Evolutionary conservation across 1,284 basidiomycete genomes (phyloP).

Genomic region (Sanghuangporus weigelae): DNA sequence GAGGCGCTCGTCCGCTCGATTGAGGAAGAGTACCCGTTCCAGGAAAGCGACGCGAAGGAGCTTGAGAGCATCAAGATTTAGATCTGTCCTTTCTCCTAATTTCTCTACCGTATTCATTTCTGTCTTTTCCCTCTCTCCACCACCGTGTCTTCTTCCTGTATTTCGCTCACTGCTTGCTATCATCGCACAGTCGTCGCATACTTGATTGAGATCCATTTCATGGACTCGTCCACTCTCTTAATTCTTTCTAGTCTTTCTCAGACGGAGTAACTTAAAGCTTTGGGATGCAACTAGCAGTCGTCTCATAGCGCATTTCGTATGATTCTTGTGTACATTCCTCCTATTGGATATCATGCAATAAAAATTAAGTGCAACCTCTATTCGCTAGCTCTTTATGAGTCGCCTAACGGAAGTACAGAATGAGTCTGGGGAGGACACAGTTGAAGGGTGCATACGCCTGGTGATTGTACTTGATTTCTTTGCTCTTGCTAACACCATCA

Average conservation of each 20-base stretch:
- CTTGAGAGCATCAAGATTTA: conserved; percentile 6
- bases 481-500: no score
- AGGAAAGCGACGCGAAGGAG: conserved; percentile 3
- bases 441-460: no score
- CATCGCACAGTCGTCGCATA: not conserved
- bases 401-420: no score
- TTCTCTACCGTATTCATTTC: not conserved
- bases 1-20: conserved; percentile 14
- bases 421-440: no score
- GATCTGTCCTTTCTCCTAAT: not conserved
- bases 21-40: conserved; percentile 16
- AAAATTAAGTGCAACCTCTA: not conserved
- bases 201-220: not conserved
- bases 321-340: not conserved
- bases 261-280: conserved; percentile 1
- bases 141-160: not conserved
- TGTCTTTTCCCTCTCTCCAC: not conserved
- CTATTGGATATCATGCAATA: not conserved
- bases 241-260: not conserved
- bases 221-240: not conserved
- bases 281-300: not conserved
- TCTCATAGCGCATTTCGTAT: not conserved
- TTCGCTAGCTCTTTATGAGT: not conserved
- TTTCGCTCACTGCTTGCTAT: not conserved
- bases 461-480: no score